Base-by-base conservation (phyloP, 1,139 yeast genomes). In the Starmera stellimalicola region DNA sequence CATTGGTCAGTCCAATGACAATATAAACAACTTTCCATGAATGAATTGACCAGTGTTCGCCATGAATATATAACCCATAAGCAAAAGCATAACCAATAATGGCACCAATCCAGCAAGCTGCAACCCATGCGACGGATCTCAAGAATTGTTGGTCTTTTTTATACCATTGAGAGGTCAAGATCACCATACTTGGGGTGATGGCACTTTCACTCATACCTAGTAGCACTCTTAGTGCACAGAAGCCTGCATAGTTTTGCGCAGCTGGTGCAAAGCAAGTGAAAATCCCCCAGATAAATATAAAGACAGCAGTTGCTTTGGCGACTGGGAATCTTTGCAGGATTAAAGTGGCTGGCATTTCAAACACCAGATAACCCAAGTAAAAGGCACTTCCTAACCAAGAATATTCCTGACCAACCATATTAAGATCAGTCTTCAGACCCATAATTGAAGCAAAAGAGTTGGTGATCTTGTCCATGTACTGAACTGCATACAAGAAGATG, bases 161-260 rank as follows among this genome's bases (percentile, higher is more conserved):
- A 54, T 70, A 75, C 65, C 72, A 75, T 47, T 69, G 73, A 24
- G 68, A 56, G 7, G 77, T 72, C 33, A 74, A 52, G 25, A 71
- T 57, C 28, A 73, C 68, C 47, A 68, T 66, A 1, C 73, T 69
- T 6, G 78, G 78, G 7, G 73, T 65, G 5, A 67, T 58, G 30
- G 63, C 55, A 33, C 65, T 52, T 45, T 70, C 77, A 16, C 65
- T 57, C 43, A 63, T 54, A 7, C 76, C 77, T 18, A 69, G 48
- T 12, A 69, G 35, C 0, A 65, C 60, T 43, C 76, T 55, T 31
- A 66, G 50, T 3, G 60, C 49, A 18, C 68, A 47, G 31, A 70
- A 62, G 0, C 68, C 63, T 14, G 62, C 57, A 37, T 57, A 61
- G n/a, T 50, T 51, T 8, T 65, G 59, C 2, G 62, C 58, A 3